A percentile compares a stretch with the other conserved stretches of the same genome.
These are phyloP conservation scores for Coniophora puteana DNA, from an alignment of 1,284 basidiomycete species.

Conservation along the genomic window DNA sequence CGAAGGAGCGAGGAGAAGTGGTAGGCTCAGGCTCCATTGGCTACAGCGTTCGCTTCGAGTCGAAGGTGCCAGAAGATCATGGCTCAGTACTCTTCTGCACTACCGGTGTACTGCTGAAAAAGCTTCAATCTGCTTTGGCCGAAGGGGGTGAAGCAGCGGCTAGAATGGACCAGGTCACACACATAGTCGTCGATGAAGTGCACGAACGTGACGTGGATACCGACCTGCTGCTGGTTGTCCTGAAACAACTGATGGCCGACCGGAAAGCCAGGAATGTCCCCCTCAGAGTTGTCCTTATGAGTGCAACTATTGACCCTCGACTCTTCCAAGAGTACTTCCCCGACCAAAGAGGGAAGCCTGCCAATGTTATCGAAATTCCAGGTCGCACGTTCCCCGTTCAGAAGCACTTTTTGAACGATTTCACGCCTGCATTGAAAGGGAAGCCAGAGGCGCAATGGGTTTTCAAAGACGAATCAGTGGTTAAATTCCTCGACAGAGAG, in stretches of 20 bases:
- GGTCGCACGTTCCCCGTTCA: constrained; percentile 90
- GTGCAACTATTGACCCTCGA: constrained; percentile 89
- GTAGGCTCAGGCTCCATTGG: constrained; percentile 75
- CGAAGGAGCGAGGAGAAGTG: constrained; percentile 82
- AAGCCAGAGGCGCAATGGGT: constrained; percentile 56
- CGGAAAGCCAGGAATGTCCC: constrained; percentile 72
- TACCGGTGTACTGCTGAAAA: constrained; percentile 87
- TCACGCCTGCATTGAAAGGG: constrained; percentile 50
- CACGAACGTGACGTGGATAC: constrained; percentile 97
- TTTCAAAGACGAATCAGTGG: constrained; percentile 72
- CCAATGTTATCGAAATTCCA: constrained; percentile 83
- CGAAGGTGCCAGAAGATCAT: constrained; percentile 75
- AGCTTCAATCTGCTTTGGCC: constrained; percentile 78
- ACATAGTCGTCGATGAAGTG: constrained; percentile 94
- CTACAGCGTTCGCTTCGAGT: constrained; percentile 93
- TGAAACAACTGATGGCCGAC: constrained; percentile 83
- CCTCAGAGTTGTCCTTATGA: constrained; percentile 92
- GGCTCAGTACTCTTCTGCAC: constrained; percentile 94
- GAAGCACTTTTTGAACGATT: constrained; percentile 83
- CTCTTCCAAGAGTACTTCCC: constrained; percentile 90
- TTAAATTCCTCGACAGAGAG: constrained; percentile 76
- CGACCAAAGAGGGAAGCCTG: constrained; percentile 57
- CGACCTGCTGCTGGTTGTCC: constrained; percentile 86
- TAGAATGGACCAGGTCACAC: constrained; percentile 80
- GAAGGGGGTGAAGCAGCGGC: constrained; percentile 31